These are phyloP conservation scores for Pilatotrama ljubarskyi DNA, from an alignment of 768 basidiomycete genomes.

Conservation along the genomic window DNA sequence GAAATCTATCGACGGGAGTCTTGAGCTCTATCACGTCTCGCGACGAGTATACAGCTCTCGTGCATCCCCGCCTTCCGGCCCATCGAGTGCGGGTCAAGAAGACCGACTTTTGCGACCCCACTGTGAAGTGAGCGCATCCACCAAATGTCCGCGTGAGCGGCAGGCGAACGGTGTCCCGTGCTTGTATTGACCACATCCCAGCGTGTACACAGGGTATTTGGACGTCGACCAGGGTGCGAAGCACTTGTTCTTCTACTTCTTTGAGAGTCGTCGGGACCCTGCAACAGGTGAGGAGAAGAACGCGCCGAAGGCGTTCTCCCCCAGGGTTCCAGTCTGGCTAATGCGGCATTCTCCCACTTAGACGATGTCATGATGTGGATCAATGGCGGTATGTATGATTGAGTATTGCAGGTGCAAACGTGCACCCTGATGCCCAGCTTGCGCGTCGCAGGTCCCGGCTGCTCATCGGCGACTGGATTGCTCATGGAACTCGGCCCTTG, in stretches of 20 bases:
- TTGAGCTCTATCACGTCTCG: conserved; percentile 31
- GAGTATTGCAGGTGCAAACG: neutral
- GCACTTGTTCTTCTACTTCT: conserved; percentile 61
- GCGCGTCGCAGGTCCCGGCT: conserved; percentile 51
- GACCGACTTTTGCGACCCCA: conserved; percentile 61
- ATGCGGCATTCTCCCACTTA: conserved; percentile 12
- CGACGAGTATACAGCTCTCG: conserved; percentile 23
- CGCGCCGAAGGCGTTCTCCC: neutral
- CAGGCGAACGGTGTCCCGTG: no score
- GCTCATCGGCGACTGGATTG: conserved; percentile 54
- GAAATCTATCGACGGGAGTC: conserved; percentile 15
- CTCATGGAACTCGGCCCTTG: conserved; percentile 65
- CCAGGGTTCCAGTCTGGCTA: neutral
- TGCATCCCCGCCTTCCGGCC: conserved; percentile 51
- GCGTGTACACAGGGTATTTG: conserved; percentile 49
- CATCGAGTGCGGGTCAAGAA: conserved; percentile 62
- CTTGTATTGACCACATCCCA: conserved; percentile 10
- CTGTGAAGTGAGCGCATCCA: conserved; percentile 47
- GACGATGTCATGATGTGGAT: conserved; percentile 76
- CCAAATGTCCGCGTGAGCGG: neutral
- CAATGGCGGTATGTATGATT: conserved; percentile 48
- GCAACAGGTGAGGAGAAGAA: conserved; percentile 32
- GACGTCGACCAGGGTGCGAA: conserved; percentile 51
- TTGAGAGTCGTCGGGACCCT: conserved; percentile 52
- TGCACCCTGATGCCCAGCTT: neutral